Percentiles rank a stretch among this genome's conserved stretches.
These are phyloP conservation scores for Oidium heveae DNA, from an alignment of 2,329 filamentous ascomycete species.

Conservation along the genomic window DNA sequence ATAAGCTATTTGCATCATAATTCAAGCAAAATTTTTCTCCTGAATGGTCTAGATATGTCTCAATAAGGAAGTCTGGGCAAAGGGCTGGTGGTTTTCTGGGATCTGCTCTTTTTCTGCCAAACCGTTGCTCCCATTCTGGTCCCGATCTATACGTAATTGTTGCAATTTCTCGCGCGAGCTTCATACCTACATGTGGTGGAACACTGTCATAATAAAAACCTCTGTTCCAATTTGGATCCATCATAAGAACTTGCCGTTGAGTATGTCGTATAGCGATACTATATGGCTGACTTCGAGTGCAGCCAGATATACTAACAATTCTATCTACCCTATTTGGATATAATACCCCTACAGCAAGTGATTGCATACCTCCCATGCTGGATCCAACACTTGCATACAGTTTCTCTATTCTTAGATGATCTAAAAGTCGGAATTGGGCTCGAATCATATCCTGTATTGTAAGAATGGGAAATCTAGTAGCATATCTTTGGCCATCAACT, in stretches of 20 bases:
- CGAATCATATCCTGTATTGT: conserved; percentile 96
- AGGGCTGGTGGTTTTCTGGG: conserved; percentile 65
- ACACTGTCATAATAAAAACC: conserved; percentile 80
- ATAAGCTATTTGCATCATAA: conserved; percentile 81
- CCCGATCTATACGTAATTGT: conserved; percentile 93
- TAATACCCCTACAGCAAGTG: conserved; percentile 60
- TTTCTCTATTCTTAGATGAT: conserved; percentile 47
- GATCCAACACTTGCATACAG: conserved; percentile 84
- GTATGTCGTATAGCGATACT: conserved; percentile 97
- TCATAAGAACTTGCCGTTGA: conserved; percentile 93
- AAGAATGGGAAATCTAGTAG: conserved; percentile 81
- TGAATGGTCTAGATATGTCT: conserved; percentile 93
- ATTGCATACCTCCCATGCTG: conserved; percentile 98
- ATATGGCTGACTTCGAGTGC: conserved; percentile 84
- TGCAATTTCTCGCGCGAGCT: conserved; percentile 86
- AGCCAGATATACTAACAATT: conserved; percentile 77
- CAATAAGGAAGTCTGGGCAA: conserved; percentile 93
- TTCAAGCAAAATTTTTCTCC: conserved; percentile 96
- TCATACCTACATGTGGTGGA: conserved; percentile 90
- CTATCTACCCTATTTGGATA: conserved; percentile 62
- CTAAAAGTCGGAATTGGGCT: conserved; percentile 75
- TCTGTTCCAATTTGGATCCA: conserved; percentile 91
- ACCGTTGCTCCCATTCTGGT: conserved; percentile 91
- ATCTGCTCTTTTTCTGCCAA: conserved; percentile 70
- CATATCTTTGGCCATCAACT: conserved; percentile 66